Base-by-base conservation (phyloP, 257 asterid genomes). In the Perilla frutescens region DNA sequence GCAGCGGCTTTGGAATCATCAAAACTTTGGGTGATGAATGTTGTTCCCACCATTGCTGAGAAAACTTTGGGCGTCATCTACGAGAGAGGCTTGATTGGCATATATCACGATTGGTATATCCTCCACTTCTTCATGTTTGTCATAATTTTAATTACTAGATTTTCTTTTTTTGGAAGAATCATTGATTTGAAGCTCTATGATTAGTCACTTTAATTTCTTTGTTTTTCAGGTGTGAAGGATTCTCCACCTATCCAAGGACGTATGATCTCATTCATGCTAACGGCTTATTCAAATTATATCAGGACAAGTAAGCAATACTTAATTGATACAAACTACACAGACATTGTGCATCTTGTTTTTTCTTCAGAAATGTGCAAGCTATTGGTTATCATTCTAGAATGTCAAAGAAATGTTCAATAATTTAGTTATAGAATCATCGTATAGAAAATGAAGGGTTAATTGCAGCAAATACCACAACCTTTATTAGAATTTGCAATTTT, bases 161-260 rank as follows among this genome's bases (percentile, higher is more conserved):
- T 53, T 10, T 69, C 39, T 20, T 6, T 53, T 44, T 40, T 45
- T 13, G 12, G 40, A 68, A 54, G 66, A 60, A 61, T 41, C 43
- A 41, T 68, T n/a, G 36, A 64, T 53, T 68, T 66, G 77, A 74
- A 70, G 71, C 65, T 57, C 39, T 32, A 59, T 59, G n/a, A 56
- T 59, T 37, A 6, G 44, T 62, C 4, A 11, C 62, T 7, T 71
- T 48, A 1, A 1, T 48, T n/a, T 63, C 51, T 45, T 9, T 68
- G 10, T 36, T 47, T 45, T 51, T 79, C 70, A 92, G 98, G 98
- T 92, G 97, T 77, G 98, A 92, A 84, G 97, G 96, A 29, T 90
- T 92, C 90, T 90, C 97, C 4, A 90, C 98, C 4, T 92, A 92
- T 83, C 98, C 98, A 61, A 89, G 98, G 80, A 90, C 98, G 1